Base-by-base conservation (phyloP, 371 early-diverging fungal species). In the Apophysomyces variabilis region DNA sequence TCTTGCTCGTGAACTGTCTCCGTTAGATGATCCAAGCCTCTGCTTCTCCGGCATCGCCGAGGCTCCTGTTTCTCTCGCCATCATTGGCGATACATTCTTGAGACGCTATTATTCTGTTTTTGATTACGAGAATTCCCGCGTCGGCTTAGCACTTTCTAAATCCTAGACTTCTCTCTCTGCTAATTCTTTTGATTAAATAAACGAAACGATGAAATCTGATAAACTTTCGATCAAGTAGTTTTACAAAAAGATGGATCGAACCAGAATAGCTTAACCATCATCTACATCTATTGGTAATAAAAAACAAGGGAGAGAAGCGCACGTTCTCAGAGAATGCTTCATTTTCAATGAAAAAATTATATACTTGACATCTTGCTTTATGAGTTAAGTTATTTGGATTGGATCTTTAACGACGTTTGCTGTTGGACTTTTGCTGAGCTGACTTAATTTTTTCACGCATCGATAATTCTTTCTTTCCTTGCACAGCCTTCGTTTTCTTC, bases 31-130 rank as follows among this genome's bases (percentile, higher is more conserved):
- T 11, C 61, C 58, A 56, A 45, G 46, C 6, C 61, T 80, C 7
- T 78, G 81, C 38, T 80, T 66, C 54, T 74, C 81, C 35, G 79
- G 78, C 57, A 64, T 75, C 36, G 73, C 73, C 8, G 77, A 71
- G 39, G 74, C 74, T 16, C 69, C 66, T 14, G 69, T 67, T 7
- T 65, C 70, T 0, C 47, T 72, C 32, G 62, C 66, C 43, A 68
- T 79, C 36, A 59, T 79, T 43, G 79, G 79, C 58, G 75, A 74
- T 44, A 72, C 74, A 0, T 79, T 79, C 46, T 62, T 79, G 3
- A 70, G 74, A 35, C 70, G 68, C 35, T 76, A 72, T 37, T 79
- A 72, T 60, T 68, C 71, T 11, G 67, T 74, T 0, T 77, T 65
- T 61, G 76, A 74, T 56, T 76, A 67, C 64, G 71, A 64, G 21